Evolutionary conservation across 768 basidiomycete species (phyloP).

Genomic region (Lactarius tabidus): DNA sequence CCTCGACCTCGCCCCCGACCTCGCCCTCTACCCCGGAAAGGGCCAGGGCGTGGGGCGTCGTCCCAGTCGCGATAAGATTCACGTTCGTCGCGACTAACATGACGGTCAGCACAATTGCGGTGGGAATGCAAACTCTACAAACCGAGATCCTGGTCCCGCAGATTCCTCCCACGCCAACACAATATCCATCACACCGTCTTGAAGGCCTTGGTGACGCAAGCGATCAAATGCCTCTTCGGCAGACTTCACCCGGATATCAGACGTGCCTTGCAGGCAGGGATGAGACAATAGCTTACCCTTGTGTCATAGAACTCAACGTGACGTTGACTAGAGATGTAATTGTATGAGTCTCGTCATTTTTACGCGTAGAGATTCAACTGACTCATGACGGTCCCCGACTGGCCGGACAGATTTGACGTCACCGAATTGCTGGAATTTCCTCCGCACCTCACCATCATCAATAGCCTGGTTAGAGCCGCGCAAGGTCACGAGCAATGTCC

Average conservation of each 20-base stretch:
- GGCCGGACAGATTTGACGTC: slow-evolving; percentile 80
- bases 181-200: slow-evolving; percentile 88
- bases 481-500: slow-evolving; percentile 75
- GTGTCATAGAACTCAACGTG: slow-evolving; percentile 95
- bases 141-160: slow-evolving; percentile 39
- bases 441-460: slow-evolving; percentile 80
- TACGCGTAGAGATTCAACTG: neutral
- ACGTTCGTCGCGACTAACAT: slow-evolving; percentile 35
- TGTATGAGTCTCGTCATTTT: slow-evolving; percentile 8
- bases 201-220: slow-evolving; percentile 69
- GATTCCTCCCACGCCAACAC: slow-evolving; percentile 77
- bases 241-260: slow-evolving; percentile 43
- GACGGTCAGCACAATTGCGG: slow-evolving; percentile 9
- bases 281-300: slow-evolving; percentile 46
- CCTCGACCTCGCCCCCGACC: slow-evolving; percentile 31
- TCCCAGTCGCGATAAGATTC: slow-evolving; percentile 30
- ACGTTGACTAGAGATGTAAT: slow-evolving; percentile 56
- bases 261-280: neutral
- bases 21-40: slow-evolving; percentile 30
- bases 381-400: slow-evolving; percentile 58
- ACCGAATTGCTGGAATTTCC: slow-evolving; percentile 85
- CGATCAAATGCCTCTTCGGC: slow-evolving; percentile 76
- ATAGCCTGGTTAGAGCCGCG: slow-evolving; percentile 67
- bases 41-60: slow-evolving; percentile 28
- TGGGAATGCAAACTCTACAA: neutral